phyloP scores from a whole-genome alignment of 2,329 filamentous ascomycete genomes.

The Colletotrichum caudatum region DNA sequence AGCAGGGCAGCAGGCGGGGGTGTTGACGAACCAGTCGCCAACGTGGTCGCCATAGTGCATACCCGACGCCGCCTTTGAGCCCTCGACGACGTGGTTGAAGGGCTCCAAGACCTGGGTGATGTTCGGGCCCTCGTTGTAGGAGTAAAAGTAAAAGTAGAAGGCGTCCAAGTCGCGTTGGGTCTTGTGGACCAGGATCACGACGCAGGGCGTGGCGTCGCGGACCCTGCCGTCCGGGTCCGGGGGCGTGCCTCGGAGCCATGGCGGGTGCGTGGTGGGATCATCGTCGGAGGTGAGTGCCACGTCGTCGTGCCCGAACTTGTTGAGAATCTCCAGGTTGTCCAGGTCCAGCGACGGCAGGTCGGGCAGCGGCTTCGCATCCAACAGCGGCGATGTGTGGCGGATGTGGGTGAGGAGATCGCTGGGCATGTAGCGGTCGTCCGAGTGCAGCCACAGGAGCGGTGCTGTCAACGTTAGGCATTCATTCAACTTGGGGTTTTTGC shows the following conservation, averaged over 20 bases:
- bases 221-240: slow-evolving; percentile 44
- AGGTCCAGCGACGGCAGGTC: slow-evolving; percentile 44
- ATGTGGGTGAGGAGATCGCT: slow-evolving; percentile 48
- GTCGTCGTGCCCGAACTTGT: slow-evolving; percentile 39
- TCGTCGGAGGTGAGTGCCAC: slow-evolving; percentile 48
- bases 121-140: slow-evolving; percentile 50
- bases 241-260: slow-evolving; percentile 47
- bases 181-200: slow-evolving; percentile 49
- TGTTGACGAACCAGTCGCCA: slow-evolving; percentile 44
- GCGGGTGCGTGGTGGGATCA: slow-evolving; percentile 45
- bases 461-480: slow-evolving; percentile 42
- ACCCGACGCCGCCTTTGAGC: slow-evolving; percentile 33
- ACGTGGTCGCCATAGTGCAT: slow-evolving; percentile 50
- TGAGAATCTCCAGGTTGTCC: slow-evolving; percentile 48
- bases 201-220: slow-evolving; percentile 47
- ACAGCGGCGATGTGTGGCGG: slow-evolving; percentile 46
- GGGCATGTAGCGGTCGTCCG: slow-evolving; percentile 48
- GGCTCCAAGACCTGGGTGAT: slow-evolving; percentile 50
- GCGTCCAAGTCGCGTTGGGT: slow-evolving; percentile 47
- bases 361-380: slow-evolving; percentile 41
- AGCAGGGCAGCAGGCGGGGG: too few species aligned
- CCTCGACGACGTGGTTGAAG: slow-evolving; percentile 44
- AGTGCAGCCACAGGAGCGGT: slow-evolving; percentile 50
- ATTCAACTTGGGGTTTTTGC: background rate
- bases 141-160: slow-evolving; percentile 53